phyloP scores from a whole-genome alignment of 1,284 basidiomycete species.

The Erythrobasidium hasegawianum region DNA sequence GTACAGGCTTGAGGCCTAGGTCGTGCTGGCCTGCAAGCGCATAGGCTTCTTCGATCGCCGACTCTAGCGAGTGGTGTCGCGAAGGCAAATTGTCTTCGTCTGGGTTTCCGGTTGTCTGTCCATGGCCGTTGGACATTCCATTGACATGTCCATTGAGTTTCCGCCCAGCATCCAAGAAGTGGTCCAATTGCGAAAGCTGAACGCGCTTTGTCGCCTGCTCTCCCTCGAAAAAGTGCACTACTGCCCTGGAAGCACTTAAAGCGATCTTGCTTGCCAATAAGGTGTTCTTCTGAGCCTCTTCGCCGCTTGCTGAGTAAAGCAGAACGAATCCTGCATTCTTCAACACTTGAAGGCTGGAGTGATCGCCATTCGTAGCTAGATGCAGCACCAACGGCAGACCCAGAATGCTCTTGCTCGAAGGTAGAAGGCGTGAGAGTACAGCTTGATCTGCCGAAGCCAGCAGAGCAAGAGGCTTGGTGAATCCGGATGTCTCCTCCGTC shows the following conservation, averaged over 20 bases:
- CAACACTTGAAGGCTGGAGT: conserved; percentile 60
- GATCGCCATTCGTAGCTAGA: conserved; percentile 51
- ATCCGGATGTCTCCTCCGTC: background rate
- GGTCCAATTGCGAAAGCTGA: conserved; percentile 38
- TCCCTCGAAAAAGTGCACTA: conserved; percentile 69
- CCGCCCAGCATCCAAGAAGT: conserved; percentile 44
- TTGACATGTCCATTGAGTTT: conserved; percentile 33
- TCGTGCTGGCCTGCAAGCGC: conserved; percentile 10
- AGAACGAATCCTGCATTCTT: conserved; percentile 60
- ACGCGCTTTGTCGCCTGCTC: conserved; percentile 45
- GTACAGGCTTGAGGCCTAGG: conserved; percentile 11
- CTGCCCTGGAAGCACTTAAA: conserved; percentile 58
- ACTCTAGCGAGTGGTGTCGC: conserved; percentile 16
- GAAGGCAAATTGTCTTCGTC: conserved; percentile 16
- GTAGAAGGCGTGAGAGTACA: conserved; percentile 9
- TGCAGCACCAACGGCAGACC: conserved; percentile 34
- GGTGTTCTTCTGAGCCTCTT: conserved; percentile 69
- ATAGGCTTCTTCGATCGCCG: conserved; percentile 30
- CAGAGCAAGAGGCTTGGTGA: conserved; percentile 19
- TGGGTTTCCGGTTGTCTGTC: conserved; percentile 14
- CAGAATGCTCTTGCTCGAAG: conserved; percentile 50
- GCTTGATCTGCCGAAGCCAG: conserved; percentile 9
- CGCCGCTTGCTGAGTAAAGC: conserved; percentile 60
- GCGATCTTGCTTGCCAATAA: conserved; percentile 68
- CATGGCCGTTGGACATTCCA: conserved; percentile 26